These are phyloP conservation scores for Coemansia sp. DNA, from an alignment of 192 early-diverging fungal genomes.

Conservation along the genomic window DNA sequence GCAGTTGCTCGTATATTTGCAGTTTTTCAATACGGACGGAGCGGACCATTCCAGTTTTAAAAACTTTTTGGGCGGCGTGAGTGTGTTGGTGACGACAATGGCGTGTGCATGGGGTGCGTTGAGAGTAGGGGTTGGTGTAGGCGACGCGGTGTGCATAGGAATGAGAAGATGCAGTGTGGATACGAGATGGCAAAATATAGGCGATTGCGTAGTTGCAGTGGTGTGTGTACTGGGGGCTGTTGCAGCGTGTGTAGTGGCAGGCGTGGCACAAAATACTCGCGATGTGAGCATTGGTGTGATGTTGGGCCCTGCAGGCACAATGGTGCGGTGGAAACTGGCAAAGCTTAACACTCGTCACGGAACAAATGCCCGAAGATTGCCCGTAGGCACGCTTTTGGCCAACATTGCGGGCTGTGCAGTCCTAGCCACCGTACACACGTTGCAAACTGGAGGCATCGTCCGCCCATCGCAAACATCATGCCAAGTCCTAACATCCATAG, in stretches of 20 bases:
- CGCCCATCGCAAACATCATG: constrained; percentile 32
- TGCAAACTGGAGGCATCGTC: constrained; percentile 43
- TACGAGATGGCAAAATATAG: too few relatives aligned
- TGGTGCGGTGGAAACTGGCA: constrained; percentile 47
- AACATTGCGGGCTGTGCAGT: constrained; percentile 38
- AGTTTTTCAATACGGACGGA: constrained; percentile 37
- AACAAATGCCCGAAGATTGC: constrained; percentile 8
- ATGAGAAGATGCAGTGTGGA: too few relatives aligned
- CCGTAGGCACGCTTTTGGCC: constrained; percentile 48
- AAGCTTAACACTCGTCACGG: constrained; percentile 16
- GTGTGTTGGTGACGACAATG: constrained; percentile 32
- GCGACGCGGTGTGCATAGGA: too few relatives aligned
- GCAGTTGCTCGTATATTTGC: constrained; percentile 60
- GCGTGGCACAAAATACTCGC: constrained; percentile 28
- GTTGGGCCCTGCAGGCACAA: constrained; percentile 36
- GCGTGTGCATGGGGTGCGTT: constrained; percentile 34
- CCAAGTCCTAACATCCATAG: constrained; percentile 44
- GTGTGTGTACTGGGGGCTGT: neutral
- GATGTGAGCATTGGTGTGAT: constrained; percentile 43
- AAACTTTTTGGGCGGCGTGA: constrained; percentile 50
- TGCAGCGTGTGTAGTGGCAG: constrained; percentile 19
- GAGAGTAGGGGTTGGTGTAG: constrained; percentile 4
- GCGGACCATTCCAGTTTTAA: constrained; percentile 27
- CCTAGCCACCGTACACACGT: constrained; percentile 29
- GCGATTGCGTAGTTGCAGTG: too few relatives aligned